Conservation (phyloP, 768 basidiomycete genomes). For the Cystobasidium tubakii region DNA sequence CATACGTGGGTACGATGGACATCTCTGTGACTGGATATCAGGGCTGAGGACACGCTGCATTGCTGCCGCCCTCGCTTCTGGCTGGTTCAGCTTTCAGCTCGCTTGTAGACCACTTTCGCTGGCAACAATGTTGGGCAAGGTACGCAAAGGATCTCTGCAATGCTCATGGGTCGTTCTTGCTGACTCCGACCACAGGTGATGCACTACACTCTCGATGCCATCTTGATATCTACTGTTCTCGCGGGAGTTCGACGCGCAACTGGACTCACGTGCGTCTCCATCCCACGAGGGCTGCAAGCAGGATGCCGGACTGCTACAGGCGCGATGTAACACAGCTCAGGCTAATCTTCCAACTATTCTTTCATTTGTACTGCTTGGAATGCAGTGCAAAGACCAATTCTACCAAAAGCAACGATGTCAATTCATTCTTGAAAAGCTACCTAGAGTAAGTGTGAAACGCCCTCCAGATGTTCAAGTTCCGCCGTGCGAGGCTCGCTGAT, state of each 20-base stretch:
- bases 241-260: constrained; percentile 84
- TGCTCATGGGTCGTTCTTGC: neutral
- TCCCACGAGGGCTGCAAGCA: constrained; percentile 46
- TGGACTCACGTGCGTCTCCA: constrained; percentile 64
- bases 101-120: neutral
- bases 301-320: neutral
- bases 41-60: no score
- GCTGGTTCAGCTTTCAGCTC: no score
- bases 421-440: constrained; percentile 18
- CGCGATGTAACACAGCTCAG: neutral
- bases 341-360: neutral
- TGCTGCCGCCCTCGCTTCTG: no score
- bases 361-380: neutral
- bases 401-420: constrained; percentile 4
- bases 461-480: neutral
- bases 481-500: no score
- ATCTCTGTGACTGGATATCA: no score
- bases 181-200: neutral
- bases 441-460: neutral
- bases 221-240: constrained; percentile 75
- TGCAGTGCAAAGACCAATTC: neutral
- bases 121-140: neutral
- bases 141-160: neutral
- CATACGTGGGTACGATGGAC: neutral
- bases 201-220: constrained; percentile 79